A percentile compares a stretch with the other conserved stretches of the same genome.
Conservation (phyloP, 1,139 yeast species). For the Suhomyces choctaworum region DNA sequence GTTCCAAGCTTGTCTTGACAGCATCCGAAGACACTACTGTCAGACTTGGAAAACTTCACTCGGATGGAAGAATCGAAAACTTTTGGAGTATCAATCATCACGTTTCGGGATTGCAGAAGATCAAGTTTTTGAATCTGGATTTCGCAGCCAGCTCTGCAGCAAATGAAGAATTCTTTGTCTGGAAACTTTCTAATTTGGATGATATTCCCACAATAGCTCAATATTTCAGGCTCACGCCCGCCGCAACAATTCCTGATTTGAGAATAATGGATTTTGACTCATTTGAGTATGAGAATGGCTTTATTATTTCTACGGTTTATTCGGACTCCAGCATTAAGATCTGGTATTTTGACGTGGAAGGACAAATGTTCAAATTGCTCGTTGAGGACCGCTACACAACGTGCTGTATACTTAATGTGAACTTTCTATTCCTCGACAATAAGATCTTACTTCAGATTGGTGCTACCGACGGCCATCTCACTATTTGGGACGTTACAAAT, state of each 20-base stretch:
- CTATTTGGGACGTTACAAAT: constrained; percentile 55
- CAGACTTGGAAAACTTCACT: constrained; percentile 50
- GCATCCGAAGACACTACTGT: constrained; percentile 91
- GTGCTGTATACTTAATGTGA: constrained; percentile 72
- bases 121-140: constrained; percentile 58
- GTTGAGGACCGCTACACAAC: constrained; percentile 58
- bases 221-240: constrained; percentile 48
- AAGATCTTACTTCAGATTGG: constrained; percentile 49
- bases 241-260: constrained; percentile 68
- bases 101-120: constrained; percentile 81
- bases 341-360: constrained; percentile 51
- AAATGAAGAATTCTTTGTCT: constrained; percentile 80
- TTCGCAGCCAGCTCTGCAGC: constrained; percentile 70
- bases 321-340: constrained; percentile 78
- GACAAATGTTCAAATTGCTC: constrained; percentile 43
- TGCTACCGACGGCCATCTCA: constrained; percentile 81
- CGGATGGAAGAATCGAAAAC: constrained; percentile 43
- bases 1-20: constrained; percentile 52
- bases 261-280: constrained; percentile 83
- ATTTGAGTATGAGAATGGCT: constrained; percentile 38
- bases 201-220: constrained; percentile 46
- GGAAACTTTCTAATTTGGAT: constrained; percentile 55
- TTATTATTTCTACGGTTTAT: constrained; percentile 67
- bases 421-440: constrained; percentile 38
- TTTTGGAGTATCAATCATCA: constrained; percentile 75